Percentiles rank a stretch among this genome's conserved stretches.
phyloP scores from a whole-genome alignment of 441 rosid genomes.

The Manihot esculenta region DNA sequence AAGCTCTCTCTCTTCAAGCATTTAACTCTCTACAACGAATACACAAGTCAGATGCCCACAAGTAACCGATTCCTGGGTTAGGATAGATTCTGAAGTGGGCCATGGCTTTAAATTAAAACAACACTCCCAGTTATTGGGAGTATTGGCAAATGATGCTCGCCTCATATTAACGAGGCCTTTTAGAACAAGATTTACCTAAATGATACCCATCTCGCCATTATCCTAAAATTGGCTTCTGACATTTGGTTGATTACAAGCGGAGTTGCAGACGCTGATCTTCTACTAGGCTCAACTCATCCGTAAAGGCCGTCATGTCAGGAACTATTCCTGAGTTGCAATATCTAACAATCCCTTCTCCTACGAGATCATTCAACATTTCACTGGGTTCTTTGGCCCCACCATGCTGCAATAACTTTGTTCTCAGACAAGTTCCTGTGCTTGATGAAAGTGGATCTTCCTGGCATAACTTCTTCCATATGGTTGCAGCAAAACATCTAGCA shows the following conservation, averaged over 20 bases:
- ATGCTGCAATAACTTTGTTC: constrained; percentile 64
- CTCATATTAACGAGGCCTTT: background rate
- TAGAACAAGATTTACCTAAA: background rate
- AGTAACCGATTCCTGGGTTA: background rate
- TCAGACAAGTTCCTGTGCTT: constrained; percentile 60
- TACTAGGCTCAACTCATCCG: constrained; percentile 51
- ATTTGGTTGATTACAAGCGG: constrained; percentile 9
- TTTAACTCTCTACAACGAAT: background rate
- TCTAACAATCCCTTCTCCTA: constrained; percentile 57
- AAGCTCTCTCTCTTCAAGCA: background rate
- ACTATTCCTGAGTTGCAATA: constrained; percentile 51
- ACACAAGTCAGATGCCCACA: background rate
- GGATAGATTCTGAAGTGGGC: background rate
- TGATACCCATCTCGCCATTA: background rate
- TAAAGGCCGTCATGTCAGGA: constrained; percentile 60
- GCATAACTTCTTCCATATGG: constrained; percentile 81
- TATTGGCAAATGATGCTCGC: background rate
- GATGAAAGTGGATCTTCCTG: constrained; percentile 83
- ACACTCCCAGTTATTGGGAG: background rate
- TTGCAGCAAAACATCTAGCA: constrained; percentile 88
- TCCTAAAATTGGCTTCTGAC: background rate
- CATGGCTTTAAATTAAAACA: background rate
- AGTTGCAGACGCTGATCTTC: constrained; percentile 12
- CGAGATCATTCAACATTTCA: constrained; percentile 67
- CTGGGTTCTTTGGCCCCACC: constrained; percentile 91